A percentile compares a stretch with the other conserved stretches of the same genome.
These are phyloP conservation scores for Oryza glaberrima DNA, from an alignment of 176 grass and related monocot species.

Conservation along the genomic window DNA sequence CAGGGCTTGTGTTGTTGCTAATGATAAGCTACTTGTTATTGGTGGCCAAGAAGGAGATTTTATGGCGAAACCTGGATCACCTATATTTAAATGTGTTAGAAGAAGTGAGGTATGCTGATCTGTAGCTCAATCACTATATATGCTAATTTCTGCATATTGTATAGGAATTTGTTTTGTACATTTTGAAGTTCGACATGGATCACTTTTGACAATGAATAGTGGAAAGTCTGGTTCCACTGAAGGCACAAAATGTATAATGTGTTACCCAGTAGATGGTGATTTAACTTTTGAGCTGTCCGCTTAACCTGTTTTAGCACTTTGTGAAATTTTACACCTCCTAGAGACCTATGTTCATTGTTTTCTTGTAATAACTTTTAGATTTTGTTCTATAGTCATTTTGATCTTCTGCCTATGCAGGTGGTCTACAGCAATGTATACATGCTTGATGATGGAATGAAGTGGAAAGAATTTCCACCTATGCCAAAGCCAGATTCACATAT, in stretches of 20 bases:
- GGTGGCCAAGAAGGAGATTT: slow-evolving; percentile 99
- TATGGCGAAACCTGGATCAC: slow-evolving; percentile 99
- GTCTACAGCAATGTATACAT: slow-evolving; percentile 96
- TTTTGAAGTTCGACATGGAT: not conserved
- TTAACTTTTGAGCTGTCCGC: slow-evolving; percentile 15
- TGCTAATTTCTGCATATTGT: slow-evolving; percentile 4
- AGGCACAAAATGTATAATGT: not conserved
- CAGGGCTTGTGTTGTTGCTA: slow-evolving; percentile 96
- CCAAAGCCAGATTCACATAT: slow-evolving; percentile 94
- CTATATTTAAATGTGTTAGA: slow-evolving; percentile 97
- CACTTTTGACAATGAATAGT: slow-evolving; percentile 14
- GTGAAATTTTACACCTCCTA: slow-evolving; percentile 6
- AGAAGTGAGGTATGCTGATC: slow-evolving; percentile 80
- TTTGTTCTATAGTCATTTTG: not conserved
- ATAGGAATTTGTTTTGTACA: not conserved
- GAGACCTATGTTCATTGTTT: slow-evolving; percentile 22
- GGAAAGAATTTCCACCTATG: slow-evolving; percentile 88
- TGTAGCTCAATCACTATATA: not conserved
- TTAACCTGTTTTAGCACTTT: slow-evolving; percentile 7
- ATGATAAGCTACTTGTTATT: slow-evolving; percentile 86
- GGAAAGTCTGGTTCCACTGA: not conserved
- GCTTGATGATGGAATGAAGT: slow-evolving; percentile 73
- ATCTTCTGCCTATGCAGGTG: slow-evolving; percentile 55
- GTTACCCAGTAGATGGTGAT: not conserved
- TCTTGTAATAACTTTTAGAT: slow-evolving; percentile 1